Evolutionary conservation across 257 asterid genomes (phyloP).

Genomic region (Rhazya stricta): DNA sequence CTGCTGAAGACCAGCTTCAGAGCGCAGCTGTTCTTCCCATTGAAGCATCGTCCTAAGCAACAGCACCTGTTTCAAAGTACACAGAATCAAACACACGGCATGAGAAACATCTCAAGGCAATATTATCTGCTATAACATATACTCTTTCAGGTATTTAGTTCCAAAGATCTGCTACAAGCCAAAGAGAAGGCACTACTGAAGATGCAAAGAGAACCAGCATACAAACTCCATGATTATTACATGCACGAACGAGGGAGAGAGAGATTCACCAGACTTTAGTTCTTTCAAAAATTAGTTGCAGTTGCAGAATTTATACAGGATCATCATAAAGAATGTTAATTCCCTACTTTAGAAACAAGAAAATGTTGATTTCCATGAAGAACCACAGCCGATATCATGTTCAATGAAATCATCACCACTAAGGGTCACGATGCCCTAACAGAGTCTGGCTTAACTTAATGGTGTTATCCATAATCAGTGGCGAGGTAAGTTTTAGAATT

Average conservation of each 20-base stretch:
- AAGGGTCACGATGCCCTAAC: not conserved
- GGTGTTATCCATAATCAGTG: not conserved
- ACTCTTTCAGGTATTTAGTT: not conserved
- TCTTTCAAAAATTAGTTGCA: not conserved
- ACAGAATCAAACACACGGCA: not conserved
- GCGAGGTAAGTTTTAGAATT: not conserved
- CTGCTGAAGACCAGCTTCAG: slow-evolving; percentile 61
- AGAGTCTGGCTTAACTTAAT: not conserved
- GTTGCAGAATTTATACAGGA: not conserved
- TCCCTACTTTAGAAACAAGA: not conserved
- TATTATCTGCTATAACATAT: too few relatives aligned
- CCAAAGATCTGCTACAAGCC: not conserved
- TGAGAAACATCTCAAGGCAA: not conserved
- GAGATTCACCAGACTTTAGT: not conserved
- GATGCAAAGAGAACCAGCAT: not conserved
- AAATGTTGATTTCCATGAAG: not conserved
- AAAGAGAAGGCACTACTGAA: not conserved
- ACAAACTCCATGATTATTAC: not conserved
- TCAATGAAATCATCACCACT: not conserved
- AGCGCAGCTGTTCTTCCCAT: slow-evolving; percentile 89
- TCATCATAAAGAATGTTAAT: not conserved
- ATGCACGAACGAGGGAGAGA: too few relatives aligned
- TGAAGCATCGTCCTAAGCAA: slow-evolving; percentile 93
- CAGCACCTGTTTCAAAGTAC: slow-evolving; percentile 41
- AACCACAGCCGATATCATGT: not conserved